These are phyloP conservation scores for Sophora flavescens DNA, from an alignment of 306 rosid genomes.

Conservation along the genomic window DNA sequence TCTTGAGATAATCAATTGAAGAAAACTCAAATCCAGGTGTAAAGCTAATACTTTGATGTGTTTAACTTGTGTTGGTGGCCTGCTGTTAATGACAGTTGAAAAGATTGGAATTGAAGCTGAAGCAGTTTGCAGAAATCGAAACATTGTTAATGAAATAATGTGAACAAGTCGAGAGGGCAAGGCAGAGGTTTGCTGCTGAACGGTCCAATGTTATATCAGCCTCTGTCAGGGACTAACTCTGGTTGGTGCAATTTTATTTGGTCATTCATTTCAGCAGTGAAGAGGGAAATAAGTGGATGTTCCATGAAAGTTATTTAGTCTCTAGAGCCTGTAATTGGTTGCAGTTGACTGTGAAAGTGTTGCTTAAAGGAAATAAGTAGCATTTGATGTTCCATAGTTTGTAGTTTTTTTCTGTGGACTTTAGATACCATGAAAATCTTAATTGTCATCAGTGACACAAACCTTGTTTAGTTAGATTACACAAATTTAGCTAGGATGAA, in stretches of 20 bases:
- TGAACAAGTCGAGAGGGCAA: constrained; percentile 89
- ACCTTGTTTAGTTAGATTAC: constrained; percentile 43
- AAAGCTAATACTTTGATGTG: constrained; percentile 28
- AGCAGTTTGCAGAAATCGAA: constrained; percentile 99
- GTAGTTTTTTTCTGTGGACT: constrained; percentile 36
- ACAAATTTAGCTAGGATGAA: constrained; percentile 36
- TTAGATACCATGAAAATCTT: constrained; percentile 27
- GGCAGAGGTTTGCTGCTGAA: constrained; percentile 85
- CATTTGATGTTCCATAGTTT: constrained; percentile 46
- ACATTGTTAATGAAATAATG: constrained; percentile 96
- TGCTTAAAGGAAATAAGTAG: constrained; percentile 52
- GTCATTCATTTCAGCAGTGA: constrained; percentile 59
- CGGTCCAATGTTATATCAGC: constrained; percentile 75
- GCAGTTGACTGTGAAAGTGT: constrained; percentile 60
- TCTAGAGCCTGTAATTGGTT: constrained; percentile 66
- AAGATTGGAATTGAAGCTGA: constrained; percentile 95
- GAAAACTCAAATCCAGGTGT: constrained; percentile 39
- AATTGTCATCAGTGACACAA: constrained; percentile 19
- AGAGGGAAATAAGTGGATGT: constrained; percentile 56
- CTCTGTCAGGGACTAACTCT: constrained; percentile 89
- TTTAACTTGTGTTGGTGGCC: constrained; percentile 45
- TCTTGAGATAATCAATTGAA: constrained; percentile 10
- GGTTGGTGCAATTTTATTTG: constrained; percentile 59
- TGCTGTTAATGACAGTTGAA: constrained; percentile 72
- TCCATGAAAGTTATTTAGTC: constrained; percentile 48